Base-by-base conservation (phyloP, 2,329 filamentous ascomycete genomes). In the Harringtonia aguacate region DNA sequence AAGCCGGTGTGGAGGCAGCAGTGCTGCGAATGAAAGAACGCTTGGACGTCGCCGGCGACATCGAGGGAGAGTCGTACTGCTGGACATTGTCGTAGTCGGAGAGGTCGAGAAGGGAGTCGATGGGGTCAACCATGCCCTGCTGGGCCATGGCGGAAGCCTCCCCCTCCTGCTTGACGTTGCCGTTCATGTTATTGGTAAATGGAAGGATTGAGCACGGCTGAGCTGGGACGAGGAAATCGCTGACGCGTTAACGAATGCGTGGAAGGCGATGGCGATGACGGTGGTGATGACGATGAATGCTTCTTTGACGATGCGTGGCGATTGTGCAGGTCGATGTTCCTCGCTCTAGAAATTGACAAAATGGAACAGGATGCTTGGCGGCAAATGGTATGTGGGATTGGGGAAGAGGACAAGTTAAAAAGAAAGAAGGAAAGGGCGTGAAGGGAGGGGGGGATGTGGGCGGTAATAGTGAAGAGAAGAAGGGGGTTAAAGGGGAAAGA, bases 61-160 rank as follows among this genome's bases (percentile, higher is more conserved):
- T 58, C 4, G 75, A 73, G 4, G 80, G 76, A 13, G 79, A 80
- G 47, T 77, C 70, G 54, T 77, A 81, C 44, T 47, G 47, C 50
- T 68, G 66, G 43, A 75, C 61, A 50, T 69, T 69, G 56, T 82
- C 79, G 61, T 82, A 85, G 53, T 76, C 73, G 48, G 73, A 69
- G 46, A 80, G 68, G 53, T 81, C 76, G 58, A 81, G 64, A 38
- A 80, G 64, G 28, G 72, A 70, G 53, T 81, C 77, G 45, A 71
- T 67, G 53, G 72, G 67, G 51, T 69, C 67, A 47, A 66, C 66
- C 47, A 66, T 33, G 27, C 46, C 50, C 21, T 36, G 27, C 42
- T 49, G 48, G 24, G 41, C 38, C 17, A 28, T 62, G 53, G 58
- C 60, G 43, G 67, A 60, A 39, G 56, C 52, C 41, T 48, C 48